Conservation (phyloP, 2,329 filamentous ascomycete genomes). For the Orbilia quercus region DNA sequence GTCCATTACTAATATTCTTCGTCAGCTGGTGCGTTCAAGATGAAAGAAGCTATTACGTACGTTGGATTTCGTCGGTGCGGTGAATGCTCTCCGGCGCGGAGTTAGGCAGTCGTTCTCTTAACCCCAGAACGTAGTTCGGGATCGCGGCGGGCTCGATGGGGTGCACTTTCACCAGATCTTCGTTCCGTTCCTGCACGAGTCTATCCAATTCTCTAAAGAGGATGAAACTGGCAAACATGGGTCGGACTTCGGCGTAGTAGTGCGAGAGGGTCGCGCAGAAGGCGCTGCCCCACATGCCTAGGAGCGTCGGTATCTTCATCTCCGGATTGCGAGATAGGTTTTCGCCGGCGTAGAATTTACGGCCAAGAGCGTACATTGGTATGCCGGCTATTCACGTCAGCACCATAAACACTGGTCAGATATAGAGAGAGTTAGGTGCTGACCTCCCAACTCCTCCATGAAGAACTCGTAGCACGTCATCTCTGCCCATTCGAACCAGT, state of each 20-base stretch:
- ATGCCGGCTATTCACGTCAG: constrained; percentile 75
- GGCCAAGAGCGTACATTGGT: constrained; percentile 90
- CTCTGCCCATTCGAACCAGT: constrained; percentile 98
- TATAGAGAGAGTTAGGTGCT: not conserved
- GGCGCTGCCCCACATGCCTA: constrained; percentile 96
- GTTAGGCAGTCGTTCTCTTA: constrained; percentile 78
- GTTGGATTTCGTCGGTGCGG: constrained; percentile 66
- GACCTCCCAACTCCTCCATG: constrained; percentile 75
- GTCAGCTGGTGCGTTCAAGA: constrained; percentile 11
- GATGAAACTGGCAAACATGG: constrained; percentile 77
- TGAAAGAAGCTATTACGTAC: constrained; percentile 65
- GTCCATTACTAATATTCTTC: constrained; percentile 66
- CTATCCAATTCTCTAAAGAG: constrained; percentile 83
- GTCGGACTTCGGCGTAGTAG: constrained; percentile 94
- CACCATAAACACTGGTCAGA: no score
- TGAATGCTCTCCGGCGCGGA: constrained; percentile 83
- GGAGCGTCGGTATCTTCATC: constrained; percentile 80
- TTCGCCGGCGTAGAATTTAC: constrained; percentile 79
- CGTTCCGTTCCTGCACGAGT: constrained; percentile 82
- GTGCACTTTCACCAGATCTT: constrained; percentile 89
- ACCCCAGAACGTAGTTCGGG: constrained; percentile 86
- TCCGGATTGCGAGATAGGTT: constrained; percentile 81
- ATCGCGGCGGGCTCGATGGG: constrained; percentile 91
- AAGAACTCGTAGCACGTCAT: constrained; percentile 95
- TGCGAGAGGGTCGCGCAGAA: constrained; percentile 96